A percentile compares a stretch with the other conserved stretches of the same genome.
Conservation (phyloP, 2,329 filamentous ascomycete species). For the Trichoderma sp. region DNA sequence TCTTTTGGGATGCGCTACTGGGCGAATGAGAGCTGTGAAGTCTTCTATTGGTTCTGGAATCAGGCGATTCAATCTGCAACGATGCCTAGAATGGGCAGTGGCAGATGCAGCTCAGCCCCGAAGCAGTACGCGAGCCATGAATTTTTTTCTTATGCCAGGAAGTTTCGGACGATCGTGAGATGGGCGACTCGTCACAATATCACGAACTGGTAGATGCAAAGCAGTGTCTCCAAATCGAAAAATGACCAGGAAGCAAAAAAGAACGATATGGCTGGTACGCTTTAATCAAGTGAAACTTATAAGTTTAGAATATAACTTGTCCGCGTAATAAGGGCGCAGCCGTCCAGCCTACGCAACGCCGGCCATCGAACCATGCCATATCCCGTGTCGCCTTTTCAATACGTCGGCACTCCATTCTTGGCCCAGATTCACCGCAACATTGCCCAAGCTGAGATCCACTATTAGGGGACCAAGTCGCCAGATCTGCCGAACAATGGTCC, state of each 20-base stretch:
- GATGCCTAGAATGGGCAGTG: background rate
- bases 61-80: slow-evolving; percentile 1
- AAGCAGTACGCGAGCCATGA: background rate
- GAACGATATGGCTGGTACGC: background rate
- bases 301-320: background rate
- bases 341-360: background rate
- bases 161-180: slow-evolving; percentile 5
- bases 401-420: background rate
- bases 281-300: background rate
- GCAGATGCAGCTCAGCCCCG: background rate
- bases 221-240: background rate
- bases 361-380: background rate
- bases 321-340: background rate
- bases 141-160: background rate
- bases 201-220: background rate
- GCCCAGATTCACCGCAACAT: slow-evolving; percentile 24
- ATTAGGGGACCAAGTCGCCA: slow-evolving; percentile 20
- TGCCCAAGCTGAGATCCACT: slow-evolving; percentile 9
- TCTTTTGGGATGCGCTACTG: slow-evolving; percentile 5
- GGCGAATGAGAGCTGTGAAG: background rate
- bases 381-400: background rate
- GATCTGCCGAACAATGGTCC: slow-evolving; percentile 7
- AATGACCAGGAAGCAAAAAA: background rate
- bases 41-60: slow-evolving; percentile 9
- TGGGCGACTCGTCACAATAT: background rate